Evolutionary conservation across 805 yeast genomes (phyloP).

Genomic region (Kuraishia cidri): DNA sequence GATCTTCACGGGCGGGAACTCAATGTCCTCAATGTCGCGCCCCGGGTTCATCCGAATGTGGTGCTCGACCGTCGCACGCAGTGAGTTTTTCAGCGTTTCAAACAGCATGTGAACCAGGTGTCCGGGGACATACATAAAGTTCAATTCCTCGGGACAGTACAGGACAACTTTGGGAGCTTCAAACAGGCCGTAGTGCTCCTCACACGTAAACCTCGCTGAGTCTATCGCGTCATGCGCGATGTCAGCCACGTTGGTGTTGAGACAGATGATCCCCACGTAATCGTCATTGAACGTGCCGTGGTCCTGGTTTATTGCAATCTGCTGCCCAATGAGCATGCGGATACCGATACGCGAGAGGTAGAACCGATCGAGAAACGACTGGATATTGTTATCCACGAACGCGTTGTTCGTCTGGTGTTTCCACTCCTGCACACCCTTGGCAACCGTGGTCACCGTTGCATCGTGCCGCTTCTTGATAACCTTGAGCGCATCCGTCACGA

Average conservation of each 20-base stretch:
- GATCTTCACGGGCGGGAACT: slow-evolving; percentile 77
- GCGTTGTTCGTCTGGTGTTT: slow-evolving; percentile 38
- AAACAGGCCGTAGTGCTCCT: slow-evolving; percentile 79
- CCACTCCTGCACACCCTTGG: slow-evolving; percentile 91
- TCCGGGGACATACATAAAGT: slow-evolving; percentile 89
- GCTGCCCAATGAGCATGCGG: slow-evolving; percentile 92
- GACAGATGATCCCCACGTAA: slow-evolving; percentile 85
- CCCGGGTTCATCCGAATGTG: slow-evolving; percentile 49
- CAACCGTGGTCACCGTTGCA: slow-evolving; percentile 88
- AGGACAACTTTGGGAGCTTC: slow-evolving; percentile 81
- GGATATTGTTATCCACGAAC: slow-evolving; percentile 63
- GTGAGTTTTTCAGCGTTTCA: slow-evolving; percentile 79
- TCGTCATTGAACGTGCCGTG: slow-evolving; percentile 42
- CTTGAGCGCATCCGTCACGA: slow-evolving; percentile 55
- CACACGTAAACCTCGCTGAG: slow-evolving; percentile 84
- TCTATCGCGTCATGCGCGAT: slow-evolving; percentile 84
- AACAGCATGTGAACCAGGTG: slow-evolving; percentile 87
- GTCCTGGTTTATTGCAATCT: slow-evolving; percentile 70
- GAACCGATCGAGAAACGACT: slow-evolving; percentile 75
- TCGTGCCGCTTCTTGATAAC: slow-evolving; percentile 80
- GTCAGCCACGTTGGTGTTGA: slow-evolving; percentile 75
- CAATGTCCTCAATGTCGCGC: slow-evolving; percentile 47
- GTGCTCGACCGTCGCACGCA: slow-evolving; percentile 83
- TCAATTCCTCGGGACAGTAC: slow-evolving; percentile 66
- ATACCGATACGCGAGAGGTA: slow-evolving; percentile 90